Conservation (phyloP, 2,329 filamentous ascomycete genomes). For the Fusarium sp. region DNA sequence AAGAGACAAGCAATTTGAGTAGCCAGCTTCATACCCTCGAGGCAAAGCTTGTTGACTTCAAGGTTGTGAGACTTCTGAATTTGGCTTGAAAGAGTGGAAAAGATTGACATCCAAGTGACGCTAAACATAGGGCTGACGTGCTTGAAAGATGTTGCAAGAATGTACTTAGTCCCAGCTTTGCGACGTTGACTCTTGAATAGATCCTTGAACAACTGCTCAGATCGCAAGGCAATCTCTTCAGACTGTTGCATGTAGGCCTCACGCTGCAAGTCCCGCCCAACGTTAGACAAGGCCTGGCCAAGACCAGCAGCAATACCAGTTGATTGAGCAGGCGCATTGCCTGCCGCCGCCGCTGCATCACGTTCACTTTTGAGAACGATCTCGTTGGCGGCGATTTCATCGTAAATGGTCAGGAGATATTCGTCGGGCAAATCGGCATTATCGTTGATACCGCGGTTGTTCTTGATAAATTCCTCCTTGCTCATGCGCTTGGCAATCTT, state of each 20-base stretch:
- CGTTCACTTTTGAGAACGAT: slow-evolving; percentile 95
- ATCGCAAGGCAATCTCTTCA: slow-evolving; percentile 83
- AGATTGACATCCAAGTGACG: slow-evolving; percentile 98
- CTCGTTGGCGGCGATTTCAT: slow-evolving; percentile 91
- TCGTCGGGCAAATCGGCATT: slow-evolving; percentile 93
- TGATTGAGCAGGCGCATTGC: slow-evolving; percentile 69
- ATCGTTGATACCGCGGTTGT: slow-evolving; percentile 98
- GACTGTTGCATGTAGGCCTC: slow-evolving; percentile 96
- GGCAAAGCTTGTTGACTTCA: slow-evolving; percentile 90
- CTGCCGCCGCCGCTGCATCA: slow-evolving; percentile 86
- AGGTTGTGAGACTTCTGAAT: slow-evolving; percentile 94
- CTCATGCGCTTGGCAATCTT: slow-evolving; percentile 91
- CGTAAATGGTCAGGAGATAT: slow-evolving; percentile 88
- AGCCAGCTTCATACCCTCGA: slow-evolving; percentile 94
- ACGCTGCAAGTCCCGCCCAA: slow-evolving; percentile 89
- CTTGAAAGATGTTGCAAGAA: slow-evolving; percentile 91
- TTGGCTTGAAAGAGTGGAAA: slow-evolving; percentile 92
- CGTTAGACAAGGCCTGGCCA: slow-evolving; percentile 89
- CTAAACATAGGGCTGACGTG: slow-evolving; percentile 99
- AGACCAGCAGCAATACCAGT: slow-evolving; percentile 83
- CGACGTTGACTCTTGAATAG: slow-evolving; percentile 89
- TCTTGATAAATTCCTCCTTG: slow-evolving; percentile 98
- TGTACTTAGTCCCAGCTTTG: slow-evolving; percentile 80
- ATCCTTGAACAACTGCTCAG: slow-evolving; percentile 90
- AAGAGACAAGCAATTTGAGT: slow-evolving; percentile 95